These are phyloP conservation scores for Ustilago loliicola DNA, from an alignment of 1,284 basidiomycete genomes.

Conservation along the genomic window DNA sequence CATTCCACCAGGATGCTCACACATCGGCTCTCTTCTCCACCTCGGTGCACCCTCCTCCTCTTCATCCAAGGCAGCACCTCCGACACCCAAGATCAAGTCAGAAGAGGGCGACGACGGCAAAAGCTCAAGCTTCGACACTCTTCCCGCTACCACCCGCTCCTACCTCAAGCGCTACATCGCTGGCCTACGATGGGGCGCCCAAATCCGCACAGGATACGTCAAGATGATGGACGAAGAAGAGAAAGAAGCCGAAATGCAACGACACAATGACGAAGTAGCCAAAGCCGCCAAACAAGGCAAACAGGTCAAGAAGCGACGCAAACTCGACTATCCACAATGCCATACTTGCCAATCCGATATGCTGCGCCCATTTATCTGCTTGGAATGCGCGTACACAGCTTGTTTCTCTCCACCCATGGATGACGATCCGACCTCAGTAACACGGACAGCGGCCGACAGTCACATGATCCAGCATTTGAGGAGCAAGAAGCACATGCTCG, in stretches of 20 bases:
- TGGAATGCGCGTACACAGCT: slow-evolving; percentile 61
- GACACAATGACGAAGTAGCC: slow-evolving; percentile 16
- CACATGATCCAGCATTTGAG: slow-evolving; percentile 54
- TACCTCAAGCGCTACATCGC: slow-evolving; percentile 58
- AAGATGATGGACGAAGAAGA: slow-evolving; percentile 52
- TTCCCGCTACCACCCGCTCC: slow-evolving; percentile 16
- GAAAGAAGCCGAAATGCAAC: slow-evolving; percentile 28
- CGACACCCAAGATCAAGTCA: slow-evolving; percentile 39
- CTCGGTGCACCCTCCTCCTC: slow-evolving; percentile 16
- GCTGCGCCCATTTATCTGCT: slow-evolving; percentile 66
- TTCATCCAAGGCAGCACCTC: background rate
- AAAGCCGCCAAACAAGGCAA: slow-evolving; percentile 44
- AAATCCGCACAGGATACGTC: slow-evolving; percentile 55
- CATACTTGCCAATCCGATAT: slow-evolving; percentile 54
- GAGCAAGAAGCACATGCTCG: slow-evolving; percentile 28
- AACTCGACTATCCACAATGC: slow-evolving; percentile 65
- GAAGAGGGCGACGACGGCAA: slow-evolving; percentile 31
- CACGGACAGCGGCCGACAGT: slow-evolving; percentile 24
- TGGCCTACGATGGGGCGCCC: slow-evolving; percentile 60
- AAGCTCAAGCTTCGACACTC: slow-evolving; percentile 29
- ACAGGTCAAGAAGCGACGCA: slow-evolving; percentile 21
- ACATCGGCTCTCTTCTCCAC: slow-evolving; percentile 32
- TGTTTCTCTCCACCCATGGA: slow-evolving; percentile 57
- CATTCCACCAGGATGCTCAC: slow-evolving; percentile 45
- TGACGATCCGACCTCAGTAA: slow-evolving; percentile 26